Evolutionary conservation across 768 basidiomycete genomes (phyloP).

Genomic region (Boletus rubropictus): DNA sequence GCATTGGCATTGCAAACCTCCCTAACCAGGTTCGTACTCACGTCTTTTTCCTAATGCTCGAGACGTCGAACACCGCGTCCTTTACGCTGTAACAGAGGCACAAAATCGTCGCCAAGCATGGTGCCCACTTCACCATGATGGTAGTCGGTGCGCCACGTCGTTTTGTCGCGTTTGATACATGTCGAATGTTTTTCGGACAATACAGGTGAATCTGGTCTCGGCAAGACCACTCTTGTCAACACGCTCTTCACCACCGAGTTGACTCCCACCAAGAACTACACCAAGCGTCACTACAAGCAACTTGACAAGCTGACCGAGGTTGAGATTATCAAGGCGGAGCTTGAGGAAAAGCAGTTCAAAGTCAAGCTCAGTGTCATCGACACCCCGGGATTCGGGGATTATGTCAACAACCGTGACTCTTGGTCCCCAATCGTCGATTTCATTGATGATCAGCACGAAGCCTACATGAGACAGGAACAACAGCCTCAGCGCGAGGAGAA

Average conservation of each 20-base stretch:
- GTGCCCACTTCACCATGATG: conserved; percentile 98
- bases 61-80: background rate
- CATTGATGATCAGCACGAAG: conserved; percentile 93
- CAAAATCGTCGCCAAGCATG: conserved; percentile 97
- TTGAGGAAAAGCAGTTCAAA: conserved; percentile 98
- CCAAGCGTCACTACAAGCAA: conserved; percentile 85
- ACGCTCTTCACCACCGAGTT: conserved; percentile 98
- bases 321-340: conserved; percentile 98
- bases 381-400: conserved; percentile 99
- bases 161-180: background rate
- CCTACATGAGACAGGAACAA: conserved; percentile 97
- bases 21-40: conserved; percentile 81
- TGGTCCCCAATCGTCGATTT: conserved; percentile 99
- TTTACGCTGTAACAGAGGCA: conserved; percentile 60
- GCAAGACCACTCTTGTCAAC: conserved; percentile 97
- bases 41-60: background rate
- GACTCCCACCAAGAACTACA: conserved; percentile 87
- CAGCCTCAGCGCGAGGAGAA: conserved; percentile 94
- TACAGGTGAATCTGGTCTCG: conserved; percentile 91
- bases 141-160: conserved; percentile 66
- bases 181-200: background rate
- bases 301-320: conserved; percentile 98
- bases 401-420: conserved; percentile 99
- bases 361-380: conserved; percentile 99
- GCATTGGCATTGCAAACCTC: conserved; percentile 92